These are phyloP conservation scores for Colletotrichum shisoi DNA, from an alignment of 2,329 filamentous ascomycete genomes.

Conservation along the genomic window DNA sequence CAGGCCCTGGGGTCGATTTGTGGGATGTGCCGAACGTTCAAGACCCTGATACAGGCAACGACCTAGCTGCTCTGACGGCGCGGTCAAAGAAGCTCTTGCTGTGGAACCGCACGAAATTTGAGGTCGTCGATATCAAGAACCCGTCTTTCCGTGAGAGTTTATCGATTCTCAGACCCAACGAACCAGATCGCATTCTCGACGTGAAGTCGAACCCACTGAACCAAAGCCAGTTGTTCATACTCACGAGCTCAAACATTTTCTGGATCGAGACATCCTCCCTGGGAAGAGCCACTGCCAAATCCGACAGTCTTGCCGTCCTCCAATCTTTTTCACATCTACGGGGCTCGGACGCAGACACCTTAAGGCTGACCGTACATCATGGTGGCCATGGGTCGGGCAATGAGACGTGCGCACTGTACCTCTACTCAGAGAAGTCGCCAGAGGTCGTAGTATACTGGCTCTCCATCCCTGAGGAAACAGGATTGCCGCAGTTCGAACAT, in stretches of 20 bases:
- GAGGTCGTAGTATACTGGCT: slow-evolving; percentile 52
- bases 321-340: slow-evolving; percentile 58
- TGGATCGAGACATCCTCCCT: slow-evolving; percentile 55
- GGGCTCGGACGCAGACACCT: slow-evolving; percentile 48
- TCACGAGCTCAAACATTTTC: slow-evolving; percentile 63
- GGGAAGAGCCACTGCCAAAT: slow-evolving; percentile 34
- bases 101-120: slow-evolving; percentile 50
- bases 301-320: slow-evolving; percentile 44
- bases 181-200: slow-evolving; percentile 62
- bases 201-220: slow-evolving; percentile 58
- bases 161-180: slow-evolving; percentile 43
- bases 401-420: slow-evolving; percentile 46
- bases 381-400: slow-evolving; percentile 34
- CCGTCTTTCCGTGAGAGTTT: slow-evolving; percentile 42
- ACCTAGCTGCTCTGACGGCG: slow-evolving; percentile 25
- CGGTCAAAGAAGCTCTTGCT: slow-evolving; percentile 45
- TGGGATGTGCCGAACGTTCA: slow-evolving; percentile 41
- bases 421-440: slow-evolving; percentile 46
- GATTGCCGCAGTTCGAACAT: slow-evolving; percentile 51
- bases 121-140: slow-evolving; percentile 50
- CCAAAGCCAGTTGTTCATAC: slow-evolving; percentile 62
- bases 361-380: slow-evolving; percentile 52
- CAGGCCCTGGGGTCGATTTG: slow-evolving; percentile 40
- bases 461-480: slow-evolving; percentile 39
- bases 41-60: slow-evolving; percentile 24